Evolutionary conservation across 805 yeast genomes (phyloP).

Genomic region (Metschnikowia drakensbergensis): DNA sequence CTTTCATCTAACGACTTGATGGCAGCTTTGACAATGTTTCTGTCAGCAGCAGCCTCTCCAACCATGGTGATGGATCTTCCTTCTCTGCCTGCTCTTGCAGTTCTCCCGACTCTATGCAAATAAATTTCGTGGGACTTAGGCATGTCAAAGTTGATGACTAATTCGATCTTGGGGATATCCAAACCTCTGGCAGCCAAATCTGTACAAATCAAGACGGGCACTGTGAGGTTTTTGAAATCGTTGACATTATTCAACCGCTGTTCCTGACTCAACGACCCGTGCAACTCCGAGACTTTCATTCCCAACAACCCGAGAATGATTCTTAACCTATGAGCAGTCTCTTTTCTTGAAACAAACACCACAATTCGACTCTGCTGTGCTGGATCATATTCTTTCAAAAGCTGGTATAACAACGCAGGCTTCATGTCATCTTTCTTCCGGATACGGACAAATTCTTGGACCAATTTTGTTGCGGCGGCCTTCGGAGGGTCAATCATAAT

Average conservation of each 20-base stretch:
- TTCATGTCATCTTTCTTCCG: constrained; percentile 82
- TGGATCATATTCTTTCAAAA: constrained; percentile 64
- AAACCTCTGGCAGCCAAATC: constrained; percentile 99
- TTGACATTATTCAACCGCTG: constrained; percentile 85
- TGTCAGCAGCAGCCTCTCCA: constrained; percentile 84
- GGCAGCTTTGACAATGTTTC: constrained; percentile 87
- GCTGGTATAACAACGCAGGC: constrained; percentile 74
- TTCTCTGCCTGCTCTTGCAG: constrained; percentile 98
- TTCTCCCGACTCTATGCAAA: constrained; percentile 97
- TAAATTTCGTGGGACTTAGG: constrained; percentile 90
- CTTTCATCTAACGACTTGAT: constrained; percentile 56
- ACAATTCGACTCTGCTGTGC: constrained; percentile 68
- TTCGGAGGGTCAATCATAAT: constrained; percentile 97
- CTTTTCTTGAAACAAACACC: constrained; percentile 89
- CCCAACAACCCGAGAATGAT: constrained; percentile 72
- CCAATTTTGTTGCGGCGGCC: constrained; percentile 84
- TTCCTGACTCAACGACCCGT: constrained; percentile 83
- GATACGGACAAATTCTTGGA: constrained; percentile 92
- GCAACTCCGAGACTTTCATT: constrained; percentile 72
- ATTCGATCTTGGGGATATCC: constrained; percentile 96
- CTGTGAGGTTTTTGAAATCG: constrained; percentile 74
- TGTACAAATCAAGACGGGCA: constrained; percentile 89
- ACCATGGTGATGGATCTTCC: constrained; percentile 93
- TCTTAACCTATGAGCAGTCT: constrained; percentile 82
- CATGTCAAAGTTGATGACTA: constrained; percentile 93